Evolutionary conservation across 192 early-diverging fungal genomes (phyloP), one percentile per base, ranked within the genome.

Genomic region (Coemansia sp.): DNA sequence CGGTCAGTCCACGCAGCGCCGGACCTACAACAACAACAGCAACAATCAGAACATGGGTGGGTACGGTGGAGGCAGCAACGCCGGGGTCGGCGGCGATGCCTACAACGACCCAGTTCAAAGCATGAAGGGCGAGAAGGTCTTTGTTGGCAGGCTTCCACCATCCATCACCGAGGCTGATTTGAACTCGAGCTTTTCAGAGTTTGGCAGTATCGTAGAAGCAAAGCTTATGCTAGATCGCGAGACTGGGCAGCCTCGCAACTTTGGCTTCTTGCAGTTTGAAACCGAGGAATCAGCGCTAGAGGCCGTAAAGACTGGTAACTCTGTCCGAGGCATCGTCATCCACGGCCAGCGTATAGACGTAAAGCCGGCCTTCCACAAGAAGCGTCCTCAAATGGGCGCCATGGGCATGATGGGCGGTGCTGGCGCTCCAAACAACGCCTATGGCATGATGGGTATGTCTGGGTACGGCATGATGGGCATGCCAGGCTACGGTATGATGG

Each of bases 231-330:
- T 88, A 24, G 93, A 96, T 68, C 84, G 88, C 21, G 87, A 89
- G 59, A 94, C 94, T 3, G 94, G 94, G 7, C 84, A 92, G 62
- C 90, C 93, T 17, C 91, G 95, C 48, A 92, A 93, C 17, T 97
- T 93, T 81, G 95, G 95, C 21, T 97, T 97, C 70, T 85, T 97
- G 57, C 93, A 92, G 6, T 97, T 93, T 83, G 95, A 94, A 44
- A 87, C 85, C 29, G 89, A 88, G 42, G 81, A 91, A 16, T 85
- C 88, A 2, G 93, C 93, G 1, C 50, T 77, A 29, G 53, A 59
- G 27, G 78, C 78, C 1, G 70, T 84, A 64, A 77, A 68, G 64
- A 68, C 59, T 4, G 74, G 77, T 16, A 84, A 78, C 72, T 39
- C 77, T 29, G 70, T 46, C 36, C 42, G 68, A 0, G 80, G 80